Percentiles rank a stretch among this genome's conserved stretches.
phyloP scores from a whole-genome alignment of 1,284 basidiomycete species.

The Uromyces viciae-fabae region DNA sequence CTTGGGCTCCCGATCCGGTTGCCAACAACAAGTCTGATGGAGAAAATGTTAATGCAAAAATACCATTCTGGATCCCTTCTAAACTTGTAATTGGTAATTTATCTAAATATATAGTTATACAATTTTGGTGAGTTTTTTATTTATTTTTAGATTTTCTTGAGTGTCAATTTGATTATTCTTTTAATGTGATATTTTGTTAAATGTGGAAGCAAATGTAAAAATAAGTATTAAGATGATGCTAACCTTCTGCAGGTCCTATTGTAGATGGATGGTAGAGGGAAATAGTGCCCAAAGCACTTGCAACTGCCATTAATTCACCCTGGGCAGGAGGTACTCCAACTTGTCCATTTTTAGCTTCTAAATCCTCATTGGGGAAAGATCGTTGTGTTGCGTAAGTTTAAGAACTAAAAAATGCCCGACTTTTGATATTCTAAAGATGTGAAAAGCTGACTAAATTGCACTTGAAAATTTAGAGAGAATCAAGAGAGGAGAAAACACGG shows the following conservation, averaged over 20 bases:
- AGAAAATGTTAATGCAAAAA: slow-evolving; percentile 22
- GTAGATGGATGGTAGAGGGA: slow-evolving; percentile 14
- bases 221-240: too few species aligned
- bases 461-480: background rate
- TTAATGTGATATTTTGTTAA: background rate
- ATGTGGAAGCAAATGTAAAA: background rate
- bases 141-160: background rate
- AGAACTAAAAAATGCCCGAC: too few species aligned
- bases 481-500: background rate
- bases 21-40: slow-evolving; percentile 26
- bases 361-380: background rate
- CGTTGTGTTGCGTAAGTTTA: too few species aligned
- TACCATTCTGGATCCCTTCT: slow-evolving; percentile 8
- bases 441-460: background rate
- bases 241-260: background rate
- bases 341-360: slow-evolving; percentile 24
- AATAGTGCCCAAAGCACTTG: slow-evolving; percentile 23
- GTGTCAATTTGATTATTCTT: too few species aligned
- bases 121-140: background rate
- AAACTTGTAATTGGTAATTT: slow-evolving; percentile 8
- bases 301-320: slow-evolving; percentile 22
- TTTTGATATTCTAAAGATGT: background rate
- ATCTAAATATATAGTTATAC: background rate
- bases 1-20: slow-evolving; percentile 20
- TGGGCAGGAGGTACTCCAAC: slow-evolving; percentile 14